Percentiles rank a stretch among this genome's conserved stretches.
These are phyloP conservation scores for Tricholomella constricta DNA, from an alignment of 768 basidiomycete genomes.

Conservation along the genomic window DNA sequence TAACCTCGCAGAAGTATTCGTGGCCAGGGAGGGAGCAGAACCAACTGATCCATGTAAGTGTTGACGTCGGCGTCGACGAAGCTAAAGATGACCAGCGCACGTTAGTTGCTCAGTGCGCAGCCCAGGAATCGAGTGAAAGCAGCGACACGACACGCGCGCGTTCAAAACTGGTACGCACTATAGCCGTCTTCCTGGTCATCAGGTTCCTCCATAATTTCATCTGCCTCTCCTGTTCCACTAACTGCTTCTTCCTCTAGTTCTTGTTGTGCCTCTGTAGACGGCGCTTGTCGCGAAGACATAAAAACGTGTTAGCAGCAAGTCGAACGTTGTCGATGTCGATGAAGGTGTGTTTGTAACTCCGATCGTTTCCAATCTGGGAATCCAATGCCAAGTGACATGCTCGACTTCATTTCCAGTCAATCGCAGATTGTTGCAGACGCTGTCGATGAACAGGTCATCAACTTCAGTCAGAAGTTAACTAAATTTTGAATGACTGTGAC, in stretches of 20 bases:
- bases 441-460: no score
- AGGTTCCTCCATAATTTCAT: slow-evolving; percentile 83
- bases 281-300: slow-evolving; percentile 43
- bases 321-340: slow-evolving; percentile 25
- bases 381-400: not conserved
- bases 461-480: no score
- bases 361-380: slow-evolving; percentile 24
- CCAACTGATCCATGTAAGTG: slow-evolving; percentile 95
- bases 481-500: no score
- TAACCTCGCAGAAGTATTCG: slow-evolving; percentile 98
- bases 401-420: not conserved
- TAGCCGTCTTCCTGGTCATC: slow-evolving; percentile 78
- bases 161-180: slow-evolving; percentile 56
- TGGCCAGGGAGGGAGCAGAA: slow-evolving; percentile 94
- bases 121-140: not conserved
- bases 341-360: slow-evolving; percentile 38
- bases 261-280: slow-evolving; percentile 46
- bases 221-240: slow-evolving; percentile 61
- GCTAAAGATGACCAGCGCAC: slow-evolving; percentile 44
- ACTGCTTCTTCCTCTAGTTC: slow-evolving; percentile 66
- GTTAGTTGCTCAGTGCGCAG: slow-evolving; percentile 22
- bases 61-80: slow-evolving; percentile 88
- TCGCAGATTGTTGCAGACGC: not conserved
- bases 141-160: not conserved
- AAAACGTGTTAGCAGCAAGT: slow-evolving; percentile 10